These are phyloP conservation scores for Scutellaria minor DNA, from an alignment of 257 asterid species.

Conservation along the genomic window DNA sequence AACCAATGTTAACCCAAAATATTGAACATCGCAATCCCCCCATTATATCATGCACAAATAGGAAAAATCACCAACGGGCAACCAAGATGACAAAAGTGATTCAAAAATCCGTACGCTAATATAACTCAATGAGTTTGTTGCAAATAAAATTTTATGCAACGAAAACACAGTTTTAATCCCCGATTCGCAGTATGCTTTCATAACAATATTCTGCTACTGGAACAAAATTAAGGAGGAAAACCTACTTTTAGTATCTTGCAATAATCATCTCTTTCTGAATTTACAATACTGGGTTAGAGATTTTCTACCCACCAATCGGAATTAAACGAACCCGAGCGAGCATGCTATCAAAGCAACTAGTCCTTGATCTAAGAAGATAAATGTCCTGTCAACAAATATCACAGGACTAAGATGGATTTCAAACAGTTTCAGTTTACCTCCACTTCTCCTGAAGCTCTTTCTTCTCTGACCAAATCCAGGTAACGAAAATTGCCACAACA, in stretches of 20 bases:
- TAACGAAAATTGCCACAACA: slow-evolving; percentile 72
- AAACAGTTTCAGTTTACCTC: slow-evolving; percentile 59
- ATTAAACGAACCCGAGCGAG: slow-evolving; percentile 30
- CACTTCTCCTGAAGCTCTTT: slow-evolving; percentile 98
- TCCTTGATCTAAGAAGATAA: slow-evolving; percentile 26
- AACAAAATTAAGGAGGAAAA: slow-evolving; percentile 24
- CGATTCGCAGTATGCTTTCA: neutral
- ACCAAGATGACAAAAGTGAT: slow-evolving; percentile 2
- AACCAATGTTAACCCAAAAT: neutral
- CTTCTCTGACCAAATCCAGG: slow-evolving; percentile 94
- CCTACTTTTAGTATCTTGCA: slow-evolving; percentile 31
- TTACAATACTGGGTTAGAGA: slow-evolving; percentile 40
- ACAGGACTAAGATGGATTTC: slow-evolving; percentile 17
- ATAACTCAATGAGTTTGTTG: neutral
- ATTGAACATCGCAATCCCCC: too few relatives aligned
- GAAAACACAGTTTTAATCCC: neutral
- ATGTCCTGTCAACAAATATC: slow-evolving; percentile 24
- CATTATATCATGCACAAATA: too few relatives aligned
- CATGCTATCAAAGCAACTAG: slow-evolving; percentile 29
- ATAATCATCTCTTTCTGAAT: slow-evolving; percentile 33
- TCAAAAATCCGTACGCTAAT: slow-evolving; percentile 10
- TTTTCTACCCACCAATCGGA: slow-evolving; percentile 33
- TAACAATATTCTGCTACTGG: slow-evolving; percentile 17
- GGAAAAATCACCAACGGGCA: neutral
- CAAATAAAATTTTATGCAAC: neutral